Conservation (phyloP, 768 basidiomycete species). For the Terana coerulea region DNA sequence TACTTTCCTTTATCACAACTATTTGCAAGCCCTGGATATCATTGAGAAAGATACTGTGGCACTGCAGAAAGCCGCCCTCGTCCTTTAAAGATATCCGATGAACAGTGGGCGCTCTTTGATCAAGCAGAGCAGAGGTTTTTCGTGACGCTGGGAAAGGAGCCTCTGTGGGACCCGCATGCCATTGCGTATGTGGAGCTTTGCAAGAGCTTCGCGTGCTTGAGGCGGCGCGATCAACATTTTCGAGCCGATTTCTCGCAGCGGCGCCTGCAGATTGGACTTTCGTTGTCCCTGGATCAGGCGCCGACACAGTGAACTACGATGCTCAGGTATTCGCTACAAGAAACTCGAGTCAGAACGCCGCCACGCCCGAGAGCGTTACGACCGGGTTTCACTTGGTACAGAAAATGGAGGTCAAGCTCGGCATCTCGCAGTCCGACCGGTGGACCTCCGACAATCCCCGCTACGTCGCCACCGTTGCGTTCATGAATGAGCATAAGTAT, state of each 20-base stretch:
- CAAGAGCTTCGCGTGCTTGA: constrained; percentile 15
- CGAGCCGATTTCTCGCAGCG: no score
- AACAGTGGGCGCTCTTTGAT: constrained; percentile 18
- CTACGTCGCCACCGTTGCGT: constrained; percentile 24
- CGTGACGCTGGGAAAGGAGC: constrained; percentile 21
- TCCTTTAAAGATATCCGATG: constrained; percentile 4
- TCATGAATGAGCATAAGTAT: constrained; percentile 22
- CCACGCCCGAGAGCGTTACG: constrained; percentile 13
- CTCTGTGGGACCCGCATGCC: constrained; percentile 22
- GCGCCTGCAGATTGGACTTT: neutral
- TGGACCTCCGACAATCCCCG: constrained; percentile 26
- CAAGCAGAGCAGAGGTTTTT: constrained; percentile 27
- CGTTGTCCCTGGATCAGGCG: neutral
- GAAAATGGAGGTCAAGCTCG: constrained; percentile 14
- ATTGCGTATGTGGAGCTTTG: constrained; percentile 31
- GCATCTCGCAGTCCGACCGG: constrained; percentile 17
- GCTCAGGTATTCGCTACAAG: constrained; percentile 9
- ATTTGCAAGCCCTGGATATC: constrained; percentile 27
- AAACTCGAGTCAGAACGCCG: constrained; percentile 21
- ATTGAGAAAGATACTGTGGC: constrained; percentile 15
- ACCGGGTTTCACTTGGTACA: constrained; percentile 19
- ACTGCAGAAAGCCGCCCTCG: neutral
- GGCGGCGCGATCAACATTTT: no score
- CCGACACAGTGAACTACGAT: neutral
- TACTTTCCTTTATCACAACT: constrained; percentile 24